Conservation (phyloP, 177 flowering plant species). For the Vitis hybrid region DNA sequence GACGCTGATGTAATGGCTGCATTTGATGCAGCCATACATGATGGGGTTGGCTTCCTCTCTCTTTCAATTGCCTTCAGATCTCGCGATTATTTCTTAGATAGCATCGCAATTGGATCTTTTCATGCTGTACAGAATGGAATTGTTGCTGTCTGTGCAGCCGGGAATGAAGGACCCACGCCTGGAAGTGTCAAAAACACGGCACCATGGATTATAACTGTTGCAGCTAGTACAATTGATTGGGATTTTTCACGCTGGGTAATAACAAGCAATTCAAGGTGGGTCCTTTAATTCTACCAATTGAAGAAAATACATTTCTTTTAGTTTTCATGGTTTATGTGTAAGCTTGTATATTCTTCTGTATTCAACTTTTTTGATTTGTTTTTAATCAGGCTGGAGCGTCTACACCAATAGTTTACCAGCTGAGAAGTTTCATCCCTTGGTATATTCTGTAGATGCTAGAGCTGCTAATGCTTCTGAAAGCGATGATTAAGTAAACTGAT, state of each 20-base stretch:
- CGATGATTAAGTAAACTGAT: neutral
- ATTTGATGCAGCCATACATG: conserved; percentile 27
- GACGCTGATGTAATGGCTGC: conserved; percentile 26
- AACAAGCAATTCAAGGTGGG: neutral
- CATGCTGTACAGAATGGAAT: conserved; percentile 28
- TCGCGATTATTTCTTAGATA: conserved; percentile 1
- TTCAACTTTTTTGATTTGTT: neutral
- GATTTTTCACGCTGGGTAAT: neutral
- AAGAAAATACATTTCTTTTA: too few relatives aligned
- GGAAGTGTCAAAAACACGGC: conserved; percentile 22
- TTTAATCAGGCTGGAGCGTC: neutral
- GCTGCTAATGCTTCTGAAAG: neutral
- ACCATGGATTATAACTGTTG: conserved; percentile 29
- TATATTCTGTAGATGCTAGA: neutral
- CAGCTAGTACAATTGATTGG: neutral
- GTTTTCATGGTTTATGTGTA: too few relatives aligned
- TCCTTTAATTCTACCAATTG: too few relatives aligned
- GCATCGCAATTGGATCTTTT: conserved; percentile 24
- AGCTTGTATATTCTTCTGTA: neutral
- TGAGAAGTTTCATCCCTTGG: neutral
- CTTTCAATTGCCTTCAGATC: conserved; percentile 16
- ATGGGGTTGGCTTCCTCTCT: conserved; percentile 34
- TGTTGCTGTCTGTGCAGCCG: conserved; percentile 27
- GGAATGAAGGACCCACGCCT: conserved; percentile 20
- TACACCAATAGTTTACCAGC: neutral